Evolutionary conservation across 768 basidiomycete genomes (phyloP).

Genomic region (Rhizopogon vulgaris): DNA sequence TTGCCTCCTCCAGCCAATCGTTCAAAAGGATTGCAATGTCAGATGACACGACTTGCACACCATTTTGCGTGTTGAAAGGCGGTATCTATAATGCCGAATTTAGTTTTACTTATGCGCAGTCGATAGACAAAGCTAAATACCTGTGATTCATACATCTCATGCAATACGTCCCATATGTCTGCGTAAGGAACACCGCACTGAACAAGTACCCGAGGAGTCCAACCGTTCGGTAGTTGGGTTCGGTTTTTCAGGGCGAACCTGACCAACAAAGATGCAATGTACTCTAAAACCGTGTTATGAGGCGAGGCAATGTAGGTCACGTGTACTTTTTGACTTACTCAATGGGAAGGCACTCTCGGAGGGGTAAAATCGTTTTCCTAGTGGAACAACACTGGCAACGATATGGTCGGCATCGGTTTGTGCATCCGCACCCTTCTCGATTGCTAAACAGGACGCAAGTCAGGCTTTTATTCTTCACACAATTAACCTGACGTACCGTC

Average conservation of each 20-base stretch:
- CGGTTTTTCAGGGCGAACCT: constrained; percentile 62
- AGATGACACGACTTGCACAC: constrained; percentile 73
- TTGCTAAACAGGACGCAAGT: constrained; percentile 30
- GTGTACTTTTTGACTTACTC: constrained; percentile 40
- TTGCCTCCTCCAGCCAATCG: constrained; percentile 79
- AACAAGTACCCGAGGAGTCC: constrained; percentile 73
- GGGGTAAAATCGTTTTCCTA: constrained; percentile 85
- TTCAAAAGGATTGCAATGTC: constrained; percentile 76
- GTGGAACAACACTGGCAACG: constrained; percentile 54
- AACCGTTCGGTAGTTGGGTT: constrained; percentile 59
- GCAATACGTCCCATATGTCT: constrained; percentile 81
- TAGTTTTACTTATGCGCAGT: background rate
- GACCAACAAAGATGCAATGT: constrained; percentile 70
- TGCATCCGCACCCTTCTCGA: constrained; percentile 51
- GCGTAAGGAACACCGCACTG: constrained; percentile 78
- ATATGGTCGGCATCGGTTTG: constrained; percentile 56
- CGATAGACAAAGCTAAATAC: constrained; percentile 35
- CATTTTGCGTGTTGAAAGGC: constrained; percentile 75
- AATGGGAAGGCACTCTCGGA: constrained; percentile 89
- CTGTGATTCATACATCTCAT: constrained; percentile 85
- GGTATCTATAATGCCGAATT: constrained; percentile 47
- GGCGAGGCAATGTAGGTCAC: background rate
- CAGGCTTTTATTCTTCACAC: background rate
- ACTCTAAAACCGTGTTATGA: constrained; percentile 39
- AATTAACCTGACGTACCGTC: constrained; percentile 45